Conservation (phyloP, 164 flowering plant genomes). For the Aristolochia californica region DNA sequence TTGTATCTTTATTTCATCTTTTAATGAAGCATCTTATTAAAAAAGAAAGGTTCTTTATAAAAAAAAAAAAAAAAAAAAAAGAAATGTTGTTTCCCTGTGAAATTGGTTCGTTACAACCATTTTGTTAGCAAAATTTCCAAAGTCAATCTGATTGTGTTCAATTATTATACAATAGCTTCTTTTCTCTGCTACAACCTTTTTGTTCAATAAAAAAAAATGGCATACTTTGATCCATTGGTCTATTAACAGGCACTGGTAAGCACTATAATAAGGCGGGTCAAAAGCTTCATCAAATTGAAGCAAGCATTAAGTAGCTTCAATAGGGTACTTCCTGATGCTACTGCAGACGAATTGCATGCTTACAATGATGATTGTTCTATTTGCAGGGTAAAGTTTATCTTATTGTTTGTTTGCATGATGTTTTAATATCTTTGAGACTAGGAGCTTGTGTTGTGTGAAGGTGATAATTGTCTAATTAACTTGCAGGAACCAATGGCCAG, state of each 20-base stretch:
- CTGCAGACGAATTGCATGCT: slow-evolving; percentile 67
- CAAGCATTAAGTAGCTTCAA: slow-evolving; percentile 70
- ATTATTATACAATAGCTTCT: background rate
- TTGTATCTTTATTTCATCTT: no score
- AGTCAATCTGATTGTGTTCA: background rate
- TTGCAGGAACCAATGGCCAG: slow-evolving; percentile 96
- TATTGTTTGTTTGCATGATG: no score
- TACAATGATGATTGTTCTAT: slow-evolving; percentile 97
- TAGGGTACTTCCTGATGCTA: slow-evolving; percentile 96
- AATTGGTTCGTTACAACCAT: no score
- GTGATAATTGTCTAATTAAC: slow-evolving; percentile 7
- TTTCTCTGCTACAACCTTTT: background rate
- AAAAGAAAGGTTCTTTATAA: no score
- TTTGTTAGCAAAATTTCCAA: no score
- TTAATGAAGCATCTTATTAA: no score
- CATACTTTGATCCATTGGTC: slow-evolving; percentile 1
- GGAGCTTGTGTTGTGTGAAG: no score
- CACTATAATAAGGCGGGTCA: slow-evolving; percentile 63
- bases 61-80: no score
- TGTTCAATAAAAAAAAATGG: background rate
- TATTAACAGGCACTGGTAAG: slow-evolving; percentile 71
- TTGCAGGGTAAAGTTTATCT: slow-evolving; percentile 59
- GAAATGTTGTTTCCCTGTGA: no score
- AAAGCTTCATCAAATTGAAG: slow-evolving; percentile 66
- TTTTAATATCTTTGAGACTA: no score